Percentiles rank a stretch among this genome's conserved stretches.
Conservation (phyloP, 495 filamentous ascomycete species). For the Melanomma pulvis-pyrius region DNA sequence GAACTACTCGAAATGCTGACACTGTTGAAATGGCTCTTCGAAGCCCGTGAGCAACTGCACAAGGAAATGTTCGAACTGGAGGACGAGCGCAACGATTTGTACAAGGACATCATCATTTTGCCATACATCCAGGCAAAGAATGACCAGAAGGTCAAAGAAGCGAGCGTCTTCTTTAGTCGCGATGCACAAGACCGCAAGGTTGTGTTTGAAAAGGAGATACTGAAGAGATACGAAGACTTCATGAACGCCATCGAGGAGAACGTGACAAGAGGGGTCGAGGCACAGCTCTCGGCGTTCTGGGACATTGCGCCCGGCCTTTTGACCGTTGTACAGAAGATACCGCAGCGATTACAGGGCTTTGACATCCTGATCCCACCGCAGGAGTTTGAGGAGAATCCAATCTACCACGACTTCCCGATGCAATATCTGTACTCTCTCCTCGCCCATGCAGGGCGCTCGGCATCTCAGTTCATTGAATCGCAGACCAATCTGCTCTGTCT, state of each 20-base stretch:
- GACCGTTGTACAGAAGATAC: slow-evolving; percentile 76
- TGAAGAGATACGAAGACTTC: slow-evolving; percentile 76
- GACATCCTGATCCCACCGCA: slow-evolving; percentile 67
- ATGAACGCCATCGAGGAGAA: slow-evolving; percentile 80
- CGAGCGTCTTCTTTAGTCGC: slow-evolving; percentile 76
- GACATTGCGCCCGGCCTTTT: slow-evolving; percentile 87
- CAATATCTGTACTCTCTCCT: slow-evolving; percentile 87
- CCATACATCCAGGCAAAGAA: slow-evolving; percentile 75
- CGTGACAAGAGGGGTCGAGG: slow-evolving; percentile 83
- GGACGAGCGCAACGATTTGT: slow-evolving; percentile 79
- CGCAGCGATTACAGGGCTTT: slow-evolving; percentile 45
- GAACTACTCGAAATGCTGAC: slow-evolving; percentile 94
- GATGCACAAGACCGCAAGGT: slow-evolving; percentile 71
- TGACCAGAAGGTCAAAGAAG: slow-evolving; percentile 73
- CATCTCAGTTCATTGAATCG: slow-evolving; percentile 94
- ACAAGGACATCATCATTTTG: slow-evolving; percentile 75
- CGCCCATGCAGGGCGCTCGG: slow-evolving; percentile 81
- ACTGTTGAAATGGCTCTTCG: slow-evolving; percentile 95
- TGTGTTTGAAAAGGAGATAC: slow-evolving; percentile 64
- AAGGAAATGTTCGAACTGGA: slow-evolving; percentile 81
- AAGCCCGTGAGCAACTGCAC: slow-evolving; percentile 84
- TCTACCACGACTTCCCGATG: slow-evolving; percentile 74
- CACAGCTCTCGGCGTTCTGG: slow-evolving; percentile 93
- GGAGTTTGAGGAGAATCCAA: slow-evolving; percentile 85
- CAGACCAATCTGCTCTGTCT: slow-evolving; percentile 93